Conservation (phyloP, 371 early-diverging fungal genomes). For the Lichtheimia ramosa region DNA sequence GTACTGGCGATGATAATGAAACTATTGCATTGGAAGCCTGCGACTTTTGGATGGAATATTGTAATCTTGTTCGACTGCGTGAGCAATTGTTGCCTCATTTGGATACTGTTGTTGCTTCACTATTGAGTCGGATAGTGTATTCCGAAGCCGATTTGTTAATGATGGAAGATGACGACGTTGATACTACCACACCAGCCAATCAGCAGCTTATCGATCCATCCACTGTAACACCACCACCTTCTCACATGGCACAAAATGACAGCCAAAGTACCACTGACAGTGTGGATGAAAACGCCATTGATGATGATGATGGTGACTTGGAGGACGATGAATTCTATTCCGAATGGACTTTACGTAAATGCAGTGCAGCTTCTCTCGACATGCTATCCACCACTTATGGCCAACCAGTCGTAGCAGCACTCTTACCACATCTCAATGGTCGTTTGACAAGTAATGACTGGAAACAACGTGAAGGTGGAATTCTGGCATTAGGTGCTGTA, state of each 20-base stretch:
- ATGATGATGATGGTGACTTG: conserved; percentile 80
- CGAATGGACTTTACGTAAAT: conserved; percentile 96
- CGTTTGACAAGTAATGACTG: conserved; percentile 78
- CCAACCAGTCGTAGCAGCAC: conserved; percentile 66
- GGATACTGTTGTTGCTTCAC: conserved; percentile 74
- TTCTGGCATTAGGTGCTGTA: conserved; percentile 93
- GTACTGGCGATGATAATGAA: conserved; percentile 76
- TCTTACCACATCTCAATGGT: conserved; percentile 81
- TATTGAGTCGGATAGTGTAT: conserved; percentile 90
- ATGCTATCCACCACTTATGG: conserved; percentile 79
- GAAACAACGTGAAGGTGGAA: conserved; percentile 87
- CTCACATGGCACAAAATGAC: neutral
- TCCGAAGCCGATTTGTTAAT: conserved; percentile 83
- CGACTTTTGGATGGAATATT: conserved; percentile 95
- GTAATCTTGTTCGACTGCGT: conserved; percentile 63
- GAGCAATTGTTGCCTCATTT: conserved; percentile 76
- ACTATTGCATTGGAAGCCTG: conserved; percentile 90
- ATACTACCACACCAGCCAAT: conserved; percentile 69
- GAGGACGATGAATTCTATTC: conserved; percentile 86
- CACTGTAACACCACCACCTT: conserved; percentile 52
- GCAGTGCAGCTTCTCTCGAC: conserved; percentile 92
- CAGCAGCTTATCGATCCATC: conserved; percentile 84
- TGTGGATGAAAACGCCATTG: conserved; percentile 57
- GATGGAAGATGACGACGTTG: conserved; percentile 72
- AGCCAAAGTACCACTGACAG: neutral